Percentiles rank a stretch among this genome's conserved stretches.
phyloP scores from a whole-genome alignment of 441 rosid species.

The Raphanus hybrid region DNA sequence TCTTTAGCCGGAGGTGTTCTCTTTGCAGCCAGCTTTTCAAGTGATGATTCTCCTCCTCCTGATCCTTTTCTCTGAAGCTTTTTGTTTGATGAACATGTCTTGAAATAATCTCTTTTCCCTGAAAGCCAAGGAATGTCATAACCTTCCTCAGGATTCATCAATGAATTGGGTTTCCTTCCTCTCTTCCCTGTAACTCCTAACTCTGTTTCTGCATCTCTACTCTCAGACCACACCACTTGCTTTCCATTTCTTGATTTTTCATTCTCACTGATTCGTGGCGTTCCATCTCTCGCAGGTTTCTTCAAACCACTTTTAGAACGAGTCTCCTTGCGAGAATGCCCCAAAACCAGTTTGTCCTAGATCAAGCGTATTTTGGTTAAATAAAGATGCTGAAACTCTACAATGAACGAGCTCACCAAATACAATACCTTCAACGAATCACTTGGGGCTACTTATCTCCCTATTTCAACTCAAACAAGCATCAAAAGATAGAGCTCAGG shows the following conservation, averaged over 20 bases:
- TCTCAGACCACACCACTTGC: constrained; percentile 39
- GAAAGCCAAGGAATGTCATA: constrained; percentile 60
- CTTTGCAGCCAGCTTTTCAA: constrained; percentile 41
- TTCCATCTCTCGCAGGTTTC: constrained; percentile 39
- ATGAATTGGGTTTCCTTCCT: constrained; percentile 70
- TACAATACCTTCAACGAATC: not conserved
- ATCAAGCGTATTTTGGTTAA: constrained; percentile 19
- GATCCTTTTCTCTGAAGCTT: constrained; percentile 38
- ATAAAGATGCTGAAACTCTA: constrained; percentile 24
- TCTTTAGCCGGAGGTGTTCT: constrained; percentile 41
- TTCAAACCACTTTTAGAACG: constrained; percentile 36
- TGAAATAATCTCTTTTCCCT: constrained; percentile 45
- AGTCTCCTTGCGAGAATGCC: constrained; percentile 31
- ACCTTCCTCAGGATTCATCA: constrained; percentile 78
- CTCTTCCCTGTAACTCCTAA: constrained; percentile 54
- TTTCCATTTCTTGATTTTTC: constrained; percentile 22
- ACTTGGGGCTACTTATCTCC: too few relatives aligned
- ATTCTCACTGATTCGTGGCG: constrained; percentile 4
- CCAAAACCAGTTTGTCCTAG: constrained; percentile 35
- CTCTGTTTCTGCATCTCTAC: constrained; percentile 41
- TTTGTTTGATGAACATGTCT: constrained; percentile 33
- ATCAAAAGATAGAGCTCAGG: constrained; percentile 15
- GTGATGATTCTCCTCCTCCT: constrained; percentile 40
- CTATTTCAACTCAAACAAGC: not conserved
- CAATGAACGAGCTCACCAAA: constrained; percentile 4